These are phyloP conservation scores for Graphilbum ipis-grandicollis DNA, from an alignment of 2,329 filamentous ascomycete species.

Conservation along the genomic window DNA sequence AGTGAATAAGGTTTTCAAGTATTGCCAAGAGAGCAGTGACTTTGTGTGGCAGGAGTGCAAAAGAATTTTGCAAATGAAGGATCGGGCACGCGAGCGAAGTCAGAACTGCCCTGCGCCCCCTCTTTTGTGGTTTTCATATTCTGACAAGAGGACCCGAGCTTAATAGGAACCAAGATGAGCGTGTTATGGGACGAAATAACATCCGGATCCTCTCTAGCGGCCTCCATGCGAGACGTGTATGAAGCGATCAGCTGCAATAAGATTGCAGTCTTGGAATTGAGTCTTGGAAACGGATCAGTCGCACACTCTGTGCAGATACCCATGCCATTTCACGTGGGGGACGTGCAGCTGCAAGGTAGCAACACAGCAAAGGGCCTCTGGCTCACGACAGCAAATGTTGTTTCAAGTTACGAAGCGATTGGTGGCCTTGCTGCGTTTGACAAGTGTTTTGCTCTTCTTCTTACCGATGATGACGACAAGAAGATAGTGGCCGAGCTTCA, in stretches of 20 bases:
- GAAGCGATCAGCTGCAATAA: conserved; percentile 66
- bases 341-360: conserved; percentile 52
- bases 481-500: conserved; percentile 59
- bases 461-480: conserved; percentile 71
- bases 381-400: conserved; percentile 72
- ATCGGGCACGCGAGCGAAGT: conserved; percentile 59
- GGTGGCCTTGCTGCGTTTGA: conserved; percentile 55
- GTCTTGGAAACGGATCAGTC: conserved; percentile 38
- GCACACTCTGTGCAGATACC: conserved; percentile 49
- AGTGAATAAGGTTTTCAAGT: conserved; percentile 81
- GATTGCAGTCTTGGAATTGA: conserved; percentile 70
- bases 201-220: conserved; percentile 59
- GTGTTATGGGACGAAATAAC: conserved; percentile 54
- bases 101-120: too few relatives aligned
- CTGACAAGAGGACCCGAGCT: too few relatives aligned
- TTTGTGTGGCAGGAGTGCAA: conserved; percentile 90
- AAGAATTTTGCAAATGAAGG: conserved; percentile 62
- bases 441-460: conserved; percentile 71
- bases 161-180: conserved; percentile 39
- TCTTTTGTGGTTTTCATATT: conserved; percentile 3
- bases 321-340: conserved; percentile 50
- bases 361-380: conserved; percentile 53
- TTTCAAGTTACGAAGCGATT: conserved; percentile 49
- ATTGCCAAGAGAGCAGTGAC: conserved; percentile 74
- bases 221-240: conserved; percentile 68